Evolutionary conservation across 2,329 filamentous ascomycete species (phyloP).

Genomic region (Scedosporium minutisporum): DNA sequence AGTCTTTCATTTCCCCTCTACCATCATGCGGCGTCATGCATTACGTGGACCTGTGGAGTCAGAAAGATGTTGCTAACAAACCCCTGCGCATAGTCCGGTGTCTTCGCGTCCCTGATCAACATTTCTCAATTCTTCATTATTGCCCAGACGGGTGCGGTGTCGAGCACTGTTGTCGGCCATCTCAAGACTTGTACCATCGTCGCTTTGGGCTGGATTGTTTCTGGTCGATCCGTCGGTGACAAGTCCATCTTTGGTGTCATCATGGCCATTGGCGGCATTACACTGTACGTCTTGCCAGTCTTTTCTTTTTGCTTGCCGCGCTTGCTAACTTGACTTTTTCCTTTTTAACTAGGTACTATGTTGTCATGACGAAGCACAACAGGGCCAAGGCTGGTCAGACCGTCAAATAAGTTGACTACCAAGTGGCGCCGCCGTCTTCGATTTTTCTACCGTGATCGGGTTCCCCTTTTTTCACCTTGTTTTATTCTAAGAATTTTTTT

Average conservation of each 20-base stretch:
- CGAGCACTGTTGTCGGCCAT: constrained; percentile 57
- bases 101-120: constrained; percentile 56
- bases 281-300: constrained; percentile 34
- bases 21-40: background rate
- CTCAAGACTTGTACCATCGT: constrained; percentile 58
- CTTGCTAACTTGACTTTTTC: background rate
- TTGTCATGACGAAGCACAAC: constrained; percentile 37
- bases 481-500: background rate
- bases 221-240: constrained; percentile 45
- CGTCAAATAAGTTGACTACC: background rate
- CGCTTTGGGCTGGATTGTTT: constrained; percentile 50
- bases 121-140: constrained; percentile 55
- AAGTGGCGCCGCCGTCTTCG: background rate
- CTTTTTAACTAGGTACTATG: constrained; percentile 29
- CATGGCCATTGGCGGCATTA: constrained; percentile 46
- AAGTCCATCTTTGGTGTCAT: constrained; percentile 45
- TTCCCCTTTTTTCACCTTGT: background rate
- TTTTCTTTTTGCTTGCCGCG: background rate
- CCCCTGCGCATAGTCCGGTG: constrained; percentile 40
- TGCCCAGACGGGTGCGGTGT: constrained; percentile 51
- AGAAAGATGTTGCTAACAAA: background rate
- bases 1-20: constrained; percentile 13
- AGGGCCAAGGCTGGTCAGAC: constrained; percentile 10
- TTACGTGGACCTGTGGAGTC: background rate
- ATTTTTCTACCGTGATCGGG: background rate